Evolutionary conservation across 202 grass and related monocot genomes (phyloP).

Genomic region (Panicum hallii): DNA sequence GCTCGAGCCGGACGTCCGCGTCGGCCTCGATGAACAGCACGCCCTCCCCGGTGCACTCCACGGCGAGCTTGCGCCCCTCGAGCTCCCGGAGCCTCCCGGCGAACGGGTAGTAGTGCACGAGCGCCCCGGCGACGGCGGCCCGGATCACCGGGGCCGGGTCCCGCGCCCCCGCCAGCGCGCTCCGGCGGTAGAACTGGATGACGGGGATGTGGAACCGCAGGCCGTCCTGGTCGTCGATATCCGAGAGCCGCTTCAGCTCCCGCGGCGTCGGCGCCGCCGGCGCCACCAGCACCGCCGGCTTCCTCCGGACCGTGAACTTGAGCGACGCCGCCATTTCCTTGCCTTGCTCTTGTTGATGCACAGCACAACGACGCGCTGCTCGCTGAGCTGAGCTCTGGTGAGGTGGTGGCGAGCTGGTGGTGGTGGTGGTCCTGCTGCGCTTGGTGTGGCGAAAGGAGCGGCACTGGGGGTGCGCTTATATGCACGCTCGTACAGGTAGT

Average conservation of each 20-base stretch:
- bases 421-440: neutral
- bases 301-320: constrained; percentile 67
- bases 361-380: neutral
- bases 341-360: neutral
- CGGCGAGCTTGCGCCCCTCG: constrained; percentile 64
- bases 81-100: constrained; percentile 79
- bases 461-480: constrained; percentile 29
- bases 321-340: constrained; percentile 14
- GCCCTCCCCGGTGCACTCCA: constrained; percentile 90
- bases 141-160: constrained; percentile 71
- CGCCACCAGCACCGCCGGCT: constrained; percentile 61
- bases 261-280: constrained; percentile 62
- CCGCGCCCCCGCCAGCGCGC: constrained; percentile 23
- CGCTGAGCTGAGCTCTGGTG: neutral
- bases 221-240: constrained; percentile 96
- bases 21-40: constrained; percentile 84
- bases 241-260: constrained; percentile 82
- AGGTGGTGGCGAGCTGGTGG: neutral
- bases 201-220: constrained; percentile 91
- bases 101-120: constrained; percentile 87
- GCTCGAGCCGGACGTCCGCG: constrained; percentile 65
- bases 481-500: neutral
- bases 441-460: neutral
- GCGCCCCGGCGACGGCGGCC: constrained; percentile 61
- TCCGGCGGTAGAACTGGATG: constrained; percentile 83